A percentile compares a stretch with the other conserved stretches of the same genome.
phyloP scores from a whole-genome alignment of 805 yeast genomes.

The Clavispora asparagi region DNA sequence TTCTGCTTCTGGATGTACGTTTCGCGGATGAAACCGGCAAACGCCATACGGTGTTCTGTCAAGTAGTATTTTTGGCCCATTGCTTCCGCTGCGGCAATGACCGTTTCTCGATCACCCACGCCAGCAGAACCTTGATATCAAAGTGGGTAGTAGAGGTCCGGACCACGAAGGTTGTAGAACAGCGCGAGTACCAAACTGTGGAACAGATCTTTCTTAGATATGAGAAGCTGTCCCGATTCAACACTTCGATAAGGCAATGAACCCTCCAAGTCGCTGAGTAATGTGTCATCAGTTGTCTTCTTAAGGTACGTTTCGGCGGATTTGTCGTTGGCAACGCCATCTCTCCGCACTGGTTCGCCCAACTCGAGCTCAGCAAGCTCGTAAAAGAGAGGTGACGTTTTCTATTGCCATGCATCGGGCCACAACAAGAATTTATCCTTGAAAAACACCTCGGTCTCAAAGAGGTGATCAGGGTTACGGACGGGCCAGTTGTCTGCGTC shows the following conservation, averaged over 20 bases:
- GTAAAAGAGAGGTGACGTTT: conserved; percentile 33
- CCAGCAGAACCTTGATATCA: conserved; percentile 40
- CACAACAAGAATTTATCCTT: conserved; percentile 27
- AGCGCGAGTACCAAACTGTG: conserved; percentile 28
- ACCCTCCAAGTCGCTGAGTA: conserved; percentile 25
- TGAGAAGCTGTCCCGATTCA: conserved; percentile 37
- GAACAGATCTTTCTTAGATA: conserved; percentile 28
- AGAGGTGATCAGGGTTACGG: conserved; percentile 31
- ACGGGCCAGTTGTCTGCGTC: conserved; percentile 38
- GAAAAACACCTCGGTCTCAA: conserved; percentile 29
- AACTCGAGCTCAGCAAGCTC: conserved; percentile 26
- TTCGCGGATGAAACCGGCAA: conserved; percentile 13
- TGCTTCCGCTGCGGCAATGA: conserved; percentile 36
- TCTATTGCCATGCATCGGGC: conserved; percentile 41
- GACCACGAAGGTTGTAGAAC: conserved; percentile 36
- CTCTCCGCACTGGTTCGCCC: conserved; percentile 19
- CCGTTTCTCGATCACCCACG: conserved; percentile 40
- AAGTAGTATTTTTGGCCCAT: conserved; percentile 30
- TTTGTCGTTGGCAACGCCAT: conserved; percentile 8
- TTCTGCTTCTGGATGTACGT: conserved; percentile 5
- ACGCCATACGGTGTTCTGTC: conserved; percentile 7
- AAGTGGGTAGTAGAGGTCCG: conserved; percentile 32
- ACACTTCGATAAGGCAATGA: conserved; percentile 33
- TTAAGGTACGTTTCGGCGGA: conserved; percentile 9
- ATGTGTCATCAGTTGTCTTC: neutral